These are phyloP conservation scores for Trametes elegans DNA, from an alignment of 768 basidiomycete genomes.

Conservation along the genomic window DNA sequence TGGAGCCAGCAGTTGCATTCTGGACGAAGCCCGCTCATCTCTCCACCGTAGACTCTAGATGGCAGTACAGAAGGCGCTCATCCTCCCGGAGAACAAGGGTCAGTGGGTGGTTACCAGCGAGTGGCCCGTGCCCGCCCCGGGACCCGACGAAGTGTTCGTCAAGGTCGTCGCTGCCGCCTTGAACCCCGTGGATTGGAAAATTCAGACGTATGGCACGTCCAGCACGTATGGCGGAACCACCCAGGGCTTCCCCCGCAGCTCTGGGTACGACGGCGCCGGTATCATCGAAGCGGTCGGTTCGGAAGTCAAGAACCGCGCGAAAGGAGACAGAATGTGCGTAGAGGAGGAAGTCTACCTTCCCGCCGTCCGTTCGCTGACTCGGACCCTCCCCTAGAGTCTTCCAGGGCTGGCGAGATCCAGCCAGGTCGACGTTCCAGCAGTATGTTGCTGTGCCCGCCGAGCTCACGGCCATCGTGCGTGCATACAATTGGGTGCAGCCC, in stretches of 20 bases:
- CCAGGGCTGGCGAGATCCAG: slow-evolving; percentile 5
- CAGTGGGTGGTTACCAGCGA: slow-evolving; percentile 1
- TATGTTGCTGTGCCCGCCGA: slow-evolving; percentile 27
- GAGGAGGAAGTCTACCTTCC: too few species aligned
- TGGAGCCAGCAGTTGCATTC: too few species aligned
- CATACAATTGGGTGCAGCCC: slow-evolving; percentile 18
- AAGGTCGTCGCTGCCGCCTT: slow-evolving; percentile 30
- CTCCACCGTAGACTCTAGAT: too few species aligned
- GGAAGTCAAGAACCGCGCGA: slow-evolving; percentile 35
- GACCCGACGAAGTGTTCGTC: slow-evolving; percentile 30
- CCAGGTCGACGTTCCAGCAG: slow-evolving; percentile 23
- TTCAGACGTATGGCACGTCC: slow-evolving; percentile 27
- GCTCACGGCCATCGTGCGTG: slow-evolving; percentile 24
- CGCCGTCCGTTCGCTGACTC: background rate
- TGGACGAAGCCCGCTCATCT: too few species aligned
- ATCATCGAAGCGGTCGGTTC: slow-evolving; percentile 38
- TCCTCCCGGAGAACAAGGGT: slow-evolving; percentile 2
- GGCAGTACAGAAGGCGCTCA: slow-evolving; percentile 18
- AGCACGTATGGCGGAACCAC: slow-evolving; percentile 31
- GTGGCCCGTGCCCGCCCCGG: background rate
- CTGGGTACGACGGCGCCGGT: slow-evolving; percentile 40
- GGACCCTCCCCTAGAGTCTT: background rate
- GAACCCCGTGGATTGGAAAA: slow-evolving; percentile 36
- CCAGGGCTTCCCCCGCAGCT: slow-evolving; percentile 31
- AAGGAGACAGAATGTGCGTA: slow-evolving; percentile 38